These are phyloP conservation scores for Coniochaeta ligniaria DNA, from an alignment of 2,329 filamentous ascomycete species.

Conservation along the genomic window DNA sequence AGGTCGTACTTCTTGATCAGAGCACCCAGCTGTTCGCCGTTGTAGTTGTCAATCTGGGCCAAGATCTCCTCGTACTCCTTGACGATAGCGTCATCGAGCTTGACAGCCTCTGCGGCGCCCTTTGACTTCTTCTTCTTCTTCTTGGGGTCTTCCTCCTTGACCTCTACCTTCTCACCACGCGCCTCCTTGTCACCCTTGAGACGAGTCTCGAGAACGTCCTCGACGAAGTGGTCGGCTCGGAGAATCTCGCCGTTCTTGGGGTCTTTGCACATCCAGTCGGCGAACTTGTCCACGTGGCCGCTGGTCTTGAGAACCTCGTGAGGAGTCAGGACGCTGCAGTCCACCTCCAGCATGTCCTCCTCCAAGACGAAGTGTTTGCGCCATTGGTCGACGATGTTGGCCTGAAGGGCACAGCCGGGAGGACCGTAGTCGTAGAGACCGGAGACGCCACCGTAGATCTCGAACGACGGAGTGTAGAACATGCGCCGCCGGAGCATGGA, in stretches of 20 bases:
- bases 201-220: constrained; percentile 82
- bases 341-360: constrained; percentile 93
- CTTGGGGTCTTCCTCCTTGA: constrained; percentile 59
- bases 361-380: constrained; percentile 88
- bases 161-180: constrained; percentile 72
- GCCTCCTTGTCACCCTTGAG: constrained; percentile 90
- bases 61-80: constrained; percentile 87
- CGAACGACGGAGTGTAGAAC: constrained; percentile 94
- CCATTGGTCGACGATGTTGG: constrained; percentile 84
- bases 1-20: constrained; percentile 90
- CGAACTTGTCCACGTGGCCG: constrained; percentile 96
- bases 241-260: constrained; percentile 96
- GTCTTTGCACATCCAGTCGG: constrained; percentile 99
- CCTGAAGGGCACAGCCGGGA: constrained; percentile 77
- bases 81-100: constrained; percentile 79
- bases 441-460: constrained; percentile 85
- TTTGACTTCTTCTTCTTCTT: constrained; percentile 80
- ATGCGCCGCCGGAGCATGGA: constrained; percentile 78
- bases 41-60: constrained; percentile 92
- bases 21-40: constrained; percentile 75
- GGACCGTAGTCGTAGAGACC: constrained; percentile 93
- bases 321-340: constrained; percentile 90
- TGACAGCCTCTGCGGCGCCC: constrained; percentile 69
- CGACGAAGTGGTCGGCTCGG: constrained; percentile 91
- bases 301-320: constrained; percentile 90